Evolutionary conservation across 305 asterid species (phyloP), one percentile per base, ranked within the genome.

Genomic region (Nicotiana rustica): DNA sequence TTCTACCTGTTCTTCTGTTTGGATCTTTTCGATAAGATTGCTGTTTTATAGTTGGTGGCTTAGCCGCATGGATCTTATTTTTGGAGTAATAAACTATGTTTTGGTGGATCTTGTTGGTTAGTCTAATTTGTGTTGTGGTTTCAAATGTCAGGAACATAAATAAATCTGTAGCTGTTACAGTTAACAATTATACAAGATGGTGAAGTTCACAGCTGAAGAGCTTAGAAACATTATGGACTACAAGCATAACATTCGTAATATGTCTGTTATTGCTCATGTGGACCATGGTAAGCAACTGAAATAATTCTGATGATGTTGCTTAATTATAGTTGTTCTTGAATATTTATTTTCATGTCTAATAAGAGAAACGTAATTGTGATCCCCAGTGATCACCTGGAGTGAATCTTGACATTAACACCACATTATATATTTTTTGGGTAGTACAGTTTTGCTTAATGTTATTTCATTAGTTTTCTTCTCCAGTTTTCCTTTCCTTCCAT

Each of bases 231-330:
- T 87, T 77, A 87, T 87, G 90, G 90, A 87, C 85, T 79, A 0
- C 52, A 85, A 87, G 88, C 85, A 85, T 57, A 87, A 87, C 64
- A 87, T 87, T 18, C 83, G 90, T 65, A 87, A 87, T 64, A 87
- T 87, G 90, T 87, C 90, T 38, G 90, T 87, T 25, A 87, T 87
- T 83, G 90, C 90, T 6, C 90, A 87, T 57, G 90, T 87, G 19
- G 90, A 85, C 49, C 90, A 87, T 62, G 89, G 90, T 87, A 83
- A 67, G 78, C 17, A n/a, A 4, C 41, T 5, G 9, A 17, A 1
- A 44, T 6, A 44, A 8, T 41, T n/a, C 1, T 71, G 14, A 36
- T 13, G 59, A 55, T 55, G n/a, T 55, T 55, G 6, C 59, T 55
- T 12, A 4, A 4, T 55, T 12, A 55, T 13, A 3, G 59, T 13